Evolutionary conservation across 176 grass and related monocot genomes (phyloP), one percentile per base, ranked within the genome.

Genomic region (Elymus sibiricus): DNA sequence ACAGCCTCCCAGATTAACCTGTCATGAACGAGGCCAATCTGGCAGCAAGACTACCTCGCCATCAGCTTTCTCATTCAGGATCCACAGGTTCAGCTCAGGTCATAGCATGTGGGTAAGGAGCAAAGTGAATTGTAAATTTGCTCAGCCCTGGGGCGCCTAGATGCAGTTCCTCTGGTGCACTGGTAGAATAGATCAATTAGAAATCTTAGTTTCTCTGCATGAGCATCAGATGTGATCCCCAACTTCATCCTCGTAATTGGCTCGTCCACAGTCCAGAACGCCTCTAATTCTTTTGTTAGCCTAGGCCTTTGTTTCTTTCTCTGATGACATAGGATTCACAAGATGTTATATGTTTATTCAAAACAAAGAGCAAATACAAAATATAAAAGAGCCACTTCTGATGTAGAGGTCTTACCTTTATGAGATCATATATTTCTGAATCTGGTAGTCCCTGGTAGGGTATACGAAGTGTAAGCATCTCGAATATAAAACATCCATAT

Each of bases 401-500:
- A 65, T 46, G 34, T 63, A 86, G 75, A 75, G 39, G 37, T 68
- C 46, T 76, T 87, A 96, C 97, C 78, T 85, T 86, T 83, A 99
- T 94, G 19, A 79, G 88, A 53, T 93, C 86, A 89, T 94, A 96
- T 84, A 96, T 90, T 90, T 99, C 97, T 61, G 82, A 74, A 70
- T 99, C 90, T 69, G 92, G 87, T 61, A 90, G 83, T 35, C 90
- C 92, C 63, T 87, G 75, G 87, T 94, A 99, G n/a, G 94, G 94
- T 11, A 85, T 73, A 68, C 53, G 71, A 82, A 99, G 97, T 17
- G 94, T 99, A 71, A 99, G 92, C 84, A 99, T 85, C 90, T 99
- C 97, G 70, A 96, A 87, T 76, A 99, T 67, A 84, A 99, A 90
- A 70, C 97, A 99, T 22, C 97, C 97, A 60, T 90, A 99, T 61